Conservation (phyloP, 2,329 filamentous ascomycete species). For the Diaporthe caulivora region DNA sequence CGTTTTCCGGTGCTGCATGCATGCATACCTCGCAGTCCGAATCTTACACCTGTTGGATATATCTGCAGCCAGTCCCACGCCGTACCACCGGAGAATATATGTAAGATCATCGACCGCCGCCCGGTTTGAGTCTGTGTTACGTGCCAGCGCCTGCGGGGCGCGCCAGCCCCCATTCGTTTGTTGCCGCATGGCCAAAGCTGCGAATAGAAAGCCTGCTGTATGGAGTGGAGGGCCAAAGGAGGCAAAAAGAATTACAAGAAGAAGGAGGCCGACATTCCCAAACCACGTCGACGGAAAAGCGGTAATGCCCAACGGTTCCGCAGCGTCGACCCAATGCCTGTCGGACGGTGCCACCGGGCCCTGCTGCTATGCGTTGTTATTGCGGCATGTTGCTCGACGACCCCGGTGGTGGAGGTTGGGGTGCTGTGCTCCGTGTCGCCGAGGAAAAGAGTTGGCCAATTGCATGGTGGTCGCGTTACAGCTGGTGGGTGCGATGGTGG, state of each 20-base stretch:
- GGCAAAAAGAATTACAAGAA: neutral
- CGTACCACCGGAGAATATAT: conserved; percentile 16
- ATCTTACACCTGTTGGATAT: neutral
- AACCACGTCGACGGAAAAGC: neutral
- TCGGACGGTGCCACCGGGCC: neutral
- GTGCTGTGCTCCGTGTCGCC: conserved; percentile 14
- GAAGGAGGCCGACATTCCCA: neutral
- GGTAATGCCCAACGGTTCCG: conserved; percentile 28
- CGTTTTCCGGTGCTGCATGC: neutral
- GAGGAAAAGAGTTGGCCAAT: conserved; percentile 17
- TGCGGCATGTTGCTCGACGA: neutral
- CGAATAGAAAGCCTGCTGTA: neutral
- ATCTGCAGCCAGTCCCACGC: neutral
- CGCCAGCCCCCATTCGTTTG: neutral
- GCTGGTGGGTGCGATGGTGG: neutral
- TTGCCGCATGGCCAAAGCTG: neutral
- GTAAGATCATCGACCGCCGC: neutral
- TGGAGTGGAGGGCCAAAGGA: neutral
- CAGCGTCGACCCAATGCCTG: conserved; percentile 23
- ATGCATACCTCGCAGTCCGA: neutral
- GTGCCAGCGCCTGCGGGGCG: conserved; percentile 1
- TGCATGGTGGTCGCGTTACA: neutral
- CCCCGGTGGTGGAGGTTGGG: conserved; percentile 2
- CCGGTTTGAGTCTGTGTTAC: conserved; percentile 24
- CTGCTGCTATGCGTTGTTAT: conserved; percentile 9